These are phyloP conservation scores for Bothriochloa decipiens DNA, from an alignment of 176 grass and related monocot genomes.

Conservation along the genomic window DNA sequence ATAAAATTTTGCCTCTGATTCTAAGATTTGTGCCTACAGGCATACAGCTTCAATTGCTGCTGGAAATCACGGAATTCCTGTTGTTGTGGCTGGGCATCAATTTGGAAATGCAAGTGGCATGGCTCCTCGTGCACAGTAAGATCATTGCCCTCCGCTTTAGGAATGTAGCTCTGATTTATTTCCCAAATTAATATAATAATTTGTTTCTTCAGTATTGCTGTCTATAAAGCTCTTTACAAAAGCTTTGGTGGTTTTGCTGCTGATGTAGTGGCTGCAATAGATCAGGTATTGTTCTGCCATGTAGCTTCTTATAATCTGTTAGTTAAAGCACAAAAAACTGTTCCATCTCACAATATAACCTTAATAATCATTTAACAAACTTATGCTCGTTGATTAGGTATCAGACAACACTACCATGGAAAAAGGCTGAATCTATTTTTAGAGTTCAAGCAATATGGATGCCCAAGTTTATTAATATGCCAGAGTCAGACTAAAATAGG, in stretches of 20 bases:
- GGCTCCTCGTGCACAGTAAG: slow-evolving; percentile 99
- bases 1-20: slow-evolving; percentile 20
- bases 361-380: neutral
- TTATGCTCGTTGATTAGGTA: slow-evolving; percentile 9
- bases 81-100: slow-evolving; percentile 85
- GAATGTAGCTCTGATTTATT: neutral
- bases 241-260: slow-evolving; percentile 99
- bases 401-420: neutral
- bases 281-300: slow-evolving; percentile 67
- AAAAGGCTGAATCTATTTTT: neutral
- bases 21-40: slow-evolving; percentile 51
- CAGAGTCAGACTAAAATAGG: neutral
- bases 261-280: slow-evolving; percentile 98
- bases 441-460: slow-evolving; percentile 22
- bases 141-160: slow-evolving; percentile 31
- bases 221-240: slow-evolving; percentile 99
- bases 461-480: slow-evolving; percentile 16
- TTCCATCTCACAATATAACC: slow-evolving; percentile 6
- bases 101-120: slow-evolving; percentile 98
- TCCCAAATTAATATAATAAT: slow-evolving; percentile 16
- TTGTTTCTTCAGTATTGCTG: slow-evolving; percentile 78
- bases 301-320: slow-evolving; percentile 24
- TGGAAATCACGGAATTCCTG: slow-evolving; percentile 93
- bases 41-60: slow-evolving; percentile 96
- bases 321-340: neutral